Evolutionary conservation across 805 yeast species (phyloP).

Genomic region (Starmera quercuum): DNA sequence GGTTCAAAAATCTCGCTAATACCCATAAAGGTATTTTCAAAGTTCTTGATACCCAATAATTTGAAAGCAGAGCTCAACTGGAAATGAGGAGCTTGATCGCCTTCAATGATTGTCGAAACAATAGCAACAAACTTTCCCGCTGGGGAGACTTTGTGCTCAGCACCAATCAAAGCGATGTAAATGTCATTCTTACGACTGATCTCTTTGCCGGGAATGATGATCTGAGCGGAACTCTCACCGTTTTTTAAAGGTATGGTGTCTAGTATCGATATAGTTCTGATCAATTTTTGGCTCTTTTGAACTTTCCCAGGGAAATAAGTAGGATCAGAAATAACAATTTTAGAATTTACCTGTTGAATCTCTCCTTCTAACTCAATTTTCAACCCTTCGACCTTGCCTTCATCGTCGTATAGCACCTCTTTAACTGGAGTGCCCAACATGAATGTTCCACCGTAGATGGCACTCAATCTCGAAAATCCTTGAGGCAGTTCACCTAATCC

Average conservation of each 20-base stretch:
- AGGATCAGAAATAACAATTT: constrained; percentile 93
- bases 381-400: constrained; percentile 76
- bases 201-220: constrained; percentile 95
- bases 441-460: constrained; percentile 97
- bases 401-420: constrained; percentile 68
- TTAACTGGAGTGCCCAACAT: constrained; percentile 97
- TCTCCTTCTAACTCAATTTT: constrained; percentile 74
- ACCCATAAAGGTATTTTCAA: constrained; percentile 66
- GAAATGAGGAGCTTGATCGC: constrained; percentile 87
- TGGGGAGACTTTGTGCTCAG: constrained; percentile 84
- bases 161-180: constrained; percentile 84
- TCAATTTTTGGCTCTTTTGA: constrained; percentile 29
- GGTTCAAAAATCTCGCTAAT: constrained; percentile 90
- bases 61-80: constrained; percentile 94
- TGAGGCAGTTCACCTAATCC: constrained; percentile 99
- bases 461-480: constrained; percentile 94
- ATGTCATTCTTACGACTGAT: constrained; percentile 89
- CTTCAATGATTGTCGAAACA: constrained; percentile 89
- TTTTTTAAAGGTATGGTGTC: constrained; percentile 79
- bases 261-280: constrained; percentile 63
- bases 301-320: constrained; percentile 79
- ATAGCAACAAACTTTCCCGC: constrained; percentile 88
- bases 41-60: constrained; percentile 63
- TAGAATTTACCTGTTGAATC: constrained; percentile 65
- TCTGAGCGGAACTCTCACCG: constrained; percentile 84